Percentiles rank a stretch among this genome's conserved stretches.
phyloP scores from a whole-genome alignment of 495 filamentous ascomycete genomes.

The Aspergillus indologenus region DNA sequence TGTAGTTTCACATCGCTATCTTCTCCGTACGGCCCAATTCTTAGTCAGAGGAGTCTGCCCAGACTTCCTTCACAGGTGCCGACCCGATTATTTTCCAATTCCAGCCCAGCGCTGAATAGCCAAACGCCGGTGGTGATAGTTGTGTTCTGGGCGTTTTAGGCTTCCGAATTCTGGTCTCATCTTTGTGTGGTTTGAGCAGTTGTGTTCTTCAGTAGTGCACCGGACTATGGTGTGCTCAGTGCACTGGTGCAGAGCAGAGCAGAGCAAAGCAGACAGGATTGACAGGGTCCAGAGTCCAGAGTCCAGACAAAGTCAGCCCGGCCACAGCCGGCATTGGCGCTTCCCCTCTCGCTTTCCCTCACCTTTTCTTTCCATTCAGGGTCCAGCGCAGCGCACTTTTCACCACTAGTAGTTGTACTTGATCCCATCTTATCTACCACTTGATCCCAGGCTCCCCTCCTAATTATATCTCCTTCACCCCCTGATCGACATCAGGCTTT shows the following conservation, averaged over 20 bases:
- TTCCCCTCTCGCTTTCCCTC: not conserved
- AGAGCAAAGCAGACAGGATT: not conserved
- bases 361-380: constrained; percentile 4
- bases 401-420: too few species aligned
- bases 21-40: too few species aligned
- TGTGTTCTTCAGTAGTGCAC: too few species aligned
- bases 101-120: not conserved
- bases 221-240: too few species aligned
- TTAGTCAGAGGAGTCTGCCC: not conserved
- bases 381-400: not conserved
- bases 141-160: constrained; percentile 1
- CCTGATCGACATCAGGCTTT: not conserved
- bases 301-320: not conserved
- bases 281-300: constrained; percentile 7
- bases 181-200: too few species aligned
- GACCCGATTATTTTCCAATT: too few species aligned
- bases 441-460: not conserved
- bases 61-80: not conserved
- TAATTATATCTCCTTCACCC: not conserved
- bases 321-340: not conserved
- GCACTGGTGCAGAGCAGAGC: not conserved
- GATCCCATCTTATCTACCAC: not conserved
- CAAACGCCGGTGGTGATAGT: not conserved
- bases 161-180: constrained; percentile 1
- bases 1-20: too few species aligned